phyloP scores from a whole-genome alignment of 2,329 filamentous ascomycete genomes.

The Diatrype stigma region DNA sequence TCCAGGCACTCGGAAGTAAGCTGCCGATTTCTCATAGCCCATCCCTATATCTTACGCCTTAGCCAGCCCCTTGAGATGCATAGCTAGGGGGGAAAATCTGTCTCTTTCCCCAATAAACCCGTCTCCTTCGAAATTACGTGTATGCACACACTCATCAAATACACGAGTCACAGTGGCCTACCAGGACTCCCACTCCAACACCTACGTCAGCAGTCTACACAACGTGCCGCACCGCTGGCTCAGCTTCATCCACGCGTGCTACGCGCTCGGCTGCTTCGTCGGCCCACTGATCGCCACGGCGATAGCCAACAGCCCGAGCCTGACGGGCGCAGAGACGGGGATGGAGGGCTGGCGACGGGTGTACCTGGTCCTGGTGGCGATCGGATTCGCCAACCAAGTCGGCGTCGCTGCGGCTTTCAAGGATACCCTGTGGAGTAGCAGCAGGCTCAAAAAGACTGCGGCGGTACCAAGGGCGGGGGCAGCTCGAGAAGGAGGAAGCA shows the following conservation, averaged over 20 bases:
- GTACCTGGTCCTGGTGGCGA: slow-evolving; percentile 50
- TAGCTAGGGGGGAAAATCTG: too few relatives aligned
- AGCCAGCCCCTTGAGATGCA: too few relatives aligned
- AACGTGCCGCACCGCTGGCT: slow-evolving; percentile 54
- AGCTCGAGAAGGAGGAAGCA: too few relatives aligned
- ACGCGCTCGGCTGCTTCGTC: slow-evolving; percentile 52
- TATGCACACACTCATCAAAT: too few relatives aligned
- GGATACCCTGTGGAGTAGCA: slow-evolving; percentile 39
- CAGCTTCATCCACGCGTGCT: slow-evolving; percentile 62
- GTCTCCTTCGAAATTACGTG: too few relatives aligned
- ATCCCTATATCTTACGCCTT: too few relatives aligned
- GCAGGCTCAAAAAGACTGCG: slow-evolving; percentile 18
- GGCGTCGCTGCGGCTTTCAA: slow-evolving; percentile 46
- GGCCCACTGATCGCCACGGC: slow-evolving; percentile 51
- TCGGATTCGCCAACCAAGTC: slow-evolving; percentile 47
- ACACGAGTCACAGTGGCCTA: slow-evolving; percentile 48
- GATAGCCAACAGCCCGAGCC: slow-evolving; percentile 35
- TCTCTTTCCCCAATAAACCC: not conserved
- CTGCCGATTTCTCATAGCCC: too few relatives aligned
- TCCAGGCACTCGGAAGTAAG: slow-evolving; percentile 48
- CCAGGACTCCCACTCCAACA: slow-evolving; percentile 61
- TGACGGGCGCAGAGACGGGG: slow-evolving; percentile 11
- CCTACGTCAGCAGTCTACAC: slow-evolving; percentile 50
- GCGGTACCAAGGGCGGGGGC: not conserved
- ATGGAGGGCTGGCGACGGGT: slow-evolving; percentile 48